Evolutionary conservation across 139 green algal genomes (phyloP).

Genomic region (Micractinium conductrix): DNA sequence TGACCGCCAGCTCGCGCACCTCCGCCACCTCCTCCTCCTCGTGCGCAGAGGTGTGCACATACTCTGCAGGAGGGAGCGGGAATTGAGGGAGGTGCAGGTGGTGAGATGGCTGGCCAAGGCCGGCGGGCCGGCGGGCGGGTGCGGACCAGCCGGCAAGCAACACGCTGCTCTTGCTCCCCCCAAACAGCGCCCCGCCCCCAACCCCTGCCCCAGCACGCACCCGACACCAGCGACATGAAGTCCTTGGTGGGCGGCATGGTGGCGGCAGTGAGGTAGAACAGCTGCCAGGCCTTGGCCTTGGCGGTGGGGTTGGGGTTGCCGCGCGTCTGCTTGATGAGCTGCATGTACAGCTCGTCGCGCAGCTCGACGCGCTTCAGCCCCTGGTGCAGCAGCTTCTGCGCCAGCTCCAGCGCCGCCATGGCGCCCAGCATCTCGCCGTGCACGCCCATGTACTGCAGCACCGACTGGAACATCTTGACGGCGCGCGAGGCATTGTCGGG

Average conservation of each 20-base stretch:
- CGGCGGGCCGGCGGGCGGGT: too few species aligned
- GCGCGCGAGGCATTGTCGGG: conserved; percentile 79
- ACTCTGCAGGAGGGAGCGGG: conserved; percentile 46
- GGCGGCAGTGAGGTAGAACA: conserved; percentile 86
- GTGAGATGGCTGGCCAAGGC: background rate
- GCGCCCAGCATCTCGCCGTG: conserved; percentile 40
- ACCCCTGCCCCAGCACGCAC: too few species aligned
- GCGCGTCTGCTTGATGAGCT: conserved; percentile 94
- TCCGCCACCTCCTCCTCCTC: conserved; percentile 57
- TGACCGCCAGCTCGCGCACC: conserved; percentile 53
- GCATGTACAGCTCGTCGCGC: conserved; percentile 91
- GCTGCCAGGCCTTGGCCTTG: conserved; percentile 81
- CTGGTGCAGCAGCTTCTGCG: conserved; percentile 93
- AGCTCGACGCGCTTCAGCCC: conserved; percentile 90
- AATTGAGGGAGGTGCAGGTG: background rate
- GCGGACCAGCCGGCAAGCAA: too few species aligned
- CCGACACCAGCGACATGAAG: conserved; percentile 87
- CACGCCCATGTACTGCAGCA: conserved; percentile 88
- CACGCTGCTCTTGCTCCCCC: too few species aligned
- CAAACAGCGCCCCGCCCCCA: too few species aligned
- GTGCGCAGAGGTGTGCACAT: conserved; percentile 79
- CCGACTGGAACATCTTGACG: conserved; percentile 91
- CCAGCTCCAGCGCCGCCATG: conserved; percentile 69
- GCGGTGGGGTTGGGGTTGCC: conserved; percentile 67
- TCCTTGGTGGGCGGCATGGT: conserved; percentile 91